Evolutionary conservation across 192 early-diverging fungal genomes (phyloP), one percentile per base, ranked within the genome.

Genomic region (Backusella mclennaniae): DNA sequence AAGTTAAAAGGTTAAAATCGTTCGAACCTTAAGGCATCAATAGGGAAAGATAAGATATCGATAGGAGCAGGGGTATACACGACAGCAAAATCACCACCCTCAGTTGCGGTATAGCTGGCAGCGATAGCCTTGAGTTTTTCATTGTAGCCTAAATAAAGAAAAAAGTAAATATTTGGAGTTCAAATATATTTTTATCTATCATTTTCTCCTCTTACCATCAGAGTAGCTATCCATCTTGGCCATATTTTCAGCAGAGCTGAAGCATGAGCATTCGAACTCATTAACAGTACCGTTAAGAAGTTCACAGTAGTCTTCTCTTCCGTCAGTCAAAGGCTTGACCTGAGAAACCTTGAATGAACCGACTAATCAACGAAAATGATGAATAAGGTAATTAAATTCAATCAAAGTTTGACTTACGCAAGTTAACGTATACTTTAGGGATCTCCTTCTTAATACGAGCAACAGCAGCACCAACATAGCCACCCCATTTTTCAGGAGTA

Each of bases 291-390:
- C 15, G 2, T 71, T 15, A 31, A 71, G 42, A 9, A 73, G 67
- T 23, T 38, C 19, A 33, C 77, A 79, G 31, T 79, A 79, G 7
- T 68, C 73, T 63, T 74, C 38, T 36, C 44, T 26, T 2, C 39
- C 39, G 2, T 36, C 67, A 11, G 77, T 79, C 15, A 79, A 49
- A 15, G 67, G 42, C 68, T 74, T 74, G 26, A 79, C 77, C 31
- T 71, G 67, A 23, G 77, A 74, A 1, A 79, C 77, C 21, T 73
- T 69, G 31, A 79, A 79, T 3, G 67, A 53, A 6, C 77, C 73
- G 14, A 79, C 77, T 79, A 59, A 6, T 35, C 26, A 70, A 70
- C 26, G 21, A 14, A 35, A 42, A 71, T 39, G 5, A 14, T 46
- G 12, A 19, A 33, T 29, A 14, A 6, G 12, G 49, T 17, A 15